phyloP scores from a whole-genome alignment of 805 yeast species.

The Wickerhamomyces sydowiorum region DNA sequence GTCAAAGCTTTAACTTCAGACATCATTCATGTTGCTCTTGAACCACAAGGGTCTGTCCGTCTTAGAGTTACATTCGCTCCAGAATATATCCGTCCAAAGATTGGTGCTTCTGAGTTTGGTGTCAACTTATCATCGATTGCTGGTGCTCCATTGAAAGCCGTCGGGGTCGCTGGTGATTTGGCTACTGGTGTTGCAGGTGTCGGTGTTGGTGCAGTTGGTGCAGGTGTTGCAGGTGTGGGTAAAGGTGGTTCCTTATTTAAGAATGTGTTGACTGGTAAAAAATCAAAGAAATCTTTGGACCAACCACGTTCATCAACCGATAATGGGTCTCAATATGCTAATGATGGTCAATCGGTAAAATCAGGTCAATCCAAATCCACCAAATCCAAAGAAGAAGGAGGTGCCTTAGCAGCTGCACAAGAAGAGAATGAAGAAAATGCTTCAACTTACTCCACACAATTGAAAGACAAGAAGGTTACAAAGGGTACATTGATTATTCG shows the following conservation, averaged over 20 bases:
- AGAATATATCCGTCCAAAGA: constrained; percentile 59
- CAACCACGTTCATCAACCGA: constrained; percentile 10
- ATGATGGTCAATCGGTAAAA: constrained; percentile 32
- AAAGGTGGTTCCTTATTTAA: constrained; percentile 40
- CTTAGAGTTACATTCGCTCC: constrained; percentile 54
- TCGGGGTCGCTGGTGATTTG: constrained; percentile 33
- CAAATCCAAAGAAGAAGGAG: constrained; percentile 4
- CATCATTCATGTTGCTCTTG: constrained; percentile 42
- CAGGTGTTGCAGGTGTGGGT: constrained; percentile 38
- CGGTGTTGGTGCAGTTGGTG: constrained; percentile 35
- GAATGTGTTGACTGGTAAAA: constrained; percentile 26
- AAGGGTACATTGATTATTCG: constrained; percentile 48
- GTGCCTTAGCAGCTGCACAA: constrained; percentile 6
- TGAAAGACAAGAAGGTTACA: constrained; percentile 15
- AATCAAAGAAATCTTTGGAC: constrained; percentile 13
- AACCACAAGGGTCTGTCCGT: constrained; percentile 61
- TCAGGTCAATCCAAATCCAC: constrained; percentile 21
- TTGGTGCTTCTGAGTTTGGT: constrained; percentile 38
- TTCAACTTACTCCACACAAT: constrained; percentile 17
- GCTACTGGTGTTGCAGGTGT: constrained; percentile 38
- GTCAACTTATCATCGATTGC: constrained; percentile 33
- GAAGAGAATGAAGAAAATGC: constrained; percentile 12
- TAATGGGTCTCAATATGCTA: constrained; percentile 10
- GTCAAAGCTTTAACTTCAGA: constrained; percentile 41
- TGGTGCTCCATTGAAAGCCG: constrained; percentile 43